These are phyloP conservation scores for Cucurbita moschata DNA, from an alignment of 306 rosid species.

Conservation along the genomic window DNA sequence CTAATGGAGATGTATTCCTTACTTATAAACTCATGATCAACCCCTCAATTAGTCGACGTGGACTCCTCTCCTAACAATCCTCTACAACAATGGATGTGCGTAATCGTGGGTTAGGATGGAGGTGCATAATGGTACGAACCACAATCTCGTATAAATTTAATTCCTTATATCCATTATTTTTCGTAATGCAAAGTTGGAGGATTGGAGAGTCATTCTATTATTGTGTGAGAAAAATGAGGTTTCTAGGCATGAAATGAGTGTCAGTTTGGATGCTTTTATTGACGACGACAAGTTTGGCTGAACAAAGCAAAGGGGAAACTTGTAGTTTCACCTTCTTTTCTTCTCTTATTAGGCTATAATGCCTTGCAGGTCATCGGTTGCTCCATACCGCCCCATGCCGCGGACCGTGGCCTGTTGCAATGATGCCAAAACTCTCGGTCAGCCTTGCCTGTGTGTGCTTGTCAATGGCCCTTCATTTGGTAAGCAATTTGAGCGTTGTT, in stretches of 20 bases:
- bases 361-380: slow-evolving; percentile 74
- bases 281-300: slow-evolving; percentile 16
- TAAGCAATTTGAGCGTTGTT: too few relatives aligned
- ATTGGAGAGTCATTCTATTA: slow-evolving; percentile 3
- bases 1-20: too few relatives aligned
- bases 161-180: not conserved
- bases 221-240: not conserved
- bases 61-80: too few relatives aligned
- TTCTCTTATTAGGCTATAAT: slow-evolving; percentile 60
- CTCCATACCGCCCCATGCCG: slow-evolving; percentile 57
- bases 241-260: slow-evolving; percentile 25
- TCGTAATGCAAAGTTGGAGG: not conserved
- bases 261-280: slow-evolving; percentile 19
- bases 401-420: slow-evolving; percentile 8
- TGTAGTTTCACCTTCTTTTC: slow-evolving; percentile 73
- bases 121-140: slow-evolving; percentile 10
- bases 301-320: slow-evolving; percentile 21
- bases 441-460: slow-evolving; percentile 13
- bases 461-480: not conserved
- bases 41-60: too few relatives aligned
- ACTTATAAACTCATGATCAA: too few relatives aligned
- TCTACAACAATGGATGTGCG: slow-evolving; percentile 20
- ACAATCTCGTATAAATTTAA: slow-evolving; percentile 9
- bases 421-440: slow-evolving; percentile 5
- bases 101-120: slow-evolving; percentile 29